A percentile compares a stretch with the other conserved stretches of the same genome.
Evolutionary conservation across 257 asterid species (phyloP).

Genomic region (Eustoma russellianum): DNA sequence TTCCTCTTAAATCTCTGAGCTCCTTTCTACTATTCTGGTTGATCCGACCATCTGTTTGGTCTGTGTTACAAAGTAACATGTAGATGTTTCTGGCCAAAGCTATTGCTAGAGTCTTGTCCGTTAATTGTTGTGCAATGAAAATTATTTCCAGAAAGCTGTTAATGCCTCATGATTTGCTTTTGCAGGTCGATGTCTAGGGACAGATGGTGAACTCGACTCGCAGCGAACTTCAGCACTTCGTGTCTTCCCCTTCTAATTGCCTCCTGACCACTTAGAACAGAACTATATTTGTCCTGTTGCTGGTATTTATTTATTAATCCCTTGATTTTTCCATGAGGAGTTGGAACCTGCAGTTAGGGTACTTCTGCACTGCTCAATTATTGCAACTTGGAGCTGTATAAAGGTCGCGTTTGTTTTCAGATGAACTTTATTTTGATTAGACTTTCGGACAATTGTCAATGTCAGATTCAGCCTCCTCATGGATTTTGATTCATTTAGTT

Average conservation of each 20-base stretch:
- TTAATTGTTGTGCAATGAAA: neutral
- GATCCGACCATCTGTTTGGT: too few species aligned
- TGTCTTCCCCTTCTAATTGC: conserved; percentile 20
- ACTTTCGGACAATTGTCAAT: conserved; percentile 1
- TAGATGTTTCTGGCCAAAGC: too few species aligned
- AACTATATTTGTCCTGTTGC: conserved; percentile 42
- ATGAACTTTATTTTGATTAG: too few species aligned
- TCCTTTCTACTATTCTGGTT: too few species aligned
- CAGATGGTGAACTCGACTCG: conserved; percentile 51
- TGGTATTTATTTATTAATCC: conserved; percentile 21
- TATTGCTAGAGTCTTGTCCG: too few species aligned
- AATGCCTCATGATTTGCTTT: conserved; percentile 15
- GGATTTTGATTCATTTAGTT: neutral
- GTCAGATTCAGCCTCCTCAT: conserved; percentile 4
- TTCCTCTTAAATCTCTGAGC: too few species aligned
- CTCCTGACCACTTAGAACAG: conserved; percentile 36
- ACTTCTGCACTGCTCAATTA: conserved; percentile 28
- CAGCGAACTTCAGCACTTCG: conserved; percentile 28
- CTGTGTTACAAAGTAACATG: too few species aligned
- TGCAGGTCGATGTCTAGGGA: conserved; percentile 72
- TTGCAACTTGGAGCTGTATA: conserved; percentile 35
- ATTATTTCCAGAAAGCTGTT: neutral
- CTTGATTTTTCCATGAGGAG: conserved; percentile 44
- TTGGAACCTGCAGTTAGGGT: conserved; percentile 30
- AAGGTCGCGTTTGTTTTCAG: conserved; percentile 16